Percentiles rank a stretch among this genome's conserved stretches.
Evolutionary conservation across 768 basidiomycete genomes (phyloP).

Genomic region (Pluteus cervinus): DNA sequence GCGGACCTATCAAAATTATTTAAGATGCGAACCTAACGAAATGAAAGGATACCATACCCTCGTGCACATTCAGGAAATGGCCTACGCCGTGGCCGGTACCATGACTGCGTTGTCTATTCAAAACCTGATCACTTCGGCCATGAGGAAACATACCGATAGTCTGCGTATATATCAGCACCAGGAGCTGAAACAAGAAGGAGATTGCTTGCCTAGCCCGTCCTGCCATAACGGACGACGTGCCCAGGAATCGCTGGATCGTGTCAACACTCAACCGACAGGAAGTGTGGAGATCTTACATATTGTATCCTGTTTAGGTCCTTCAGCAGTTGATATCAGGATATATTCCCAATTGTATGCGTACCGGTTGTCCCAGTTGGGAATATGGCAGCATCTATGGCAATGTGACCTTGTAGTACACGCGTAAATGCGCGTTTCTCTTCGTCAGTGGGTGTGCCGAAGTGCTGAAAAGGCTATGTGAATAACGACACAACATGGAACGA

Average conservation of each 20-base stretch:
- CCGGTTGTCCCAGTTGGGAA: constrained; percentile 83
- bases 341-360: constrained; percentile 32
- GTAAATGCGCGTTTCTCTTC: constrained; percentile 89
- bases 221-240: constrained; percentile 78
- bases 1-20: constrained; percentile 37
- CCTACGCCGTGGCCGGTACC: constrained; percentile 96
- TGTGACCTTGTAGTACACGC: constrained; percentile 86
- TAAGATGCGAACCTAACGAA: background rate
- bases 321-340: background rate
- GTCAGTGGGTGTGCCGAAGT: constrained; percentile 80
- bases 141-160: constrained; percentile 42
- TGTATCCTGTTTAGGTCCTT: constrained; percentile 33
- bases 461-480: constrained; percentile 33
- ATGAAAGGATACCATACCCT: constrained; percentile 40
- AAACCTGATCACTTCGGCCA: background rate
- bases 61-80: constrained; percentile 91
- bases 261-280: no score
- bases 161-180: constrained; percentile 21
- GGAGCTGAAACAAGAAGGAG: constrained; percentile 10
- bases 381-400: constrained; percentile 78
- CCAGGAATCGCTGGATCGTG: constrained; percentile 58
- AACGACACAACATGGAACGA: background rate
- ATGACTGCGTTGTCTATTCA: constrained; percentile 42
- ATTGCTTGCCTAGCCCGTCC: constrained; percentile 70
- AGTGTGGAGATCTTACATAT: constrained; percentile 35